These are phyloP conservation scores for Leishmania amazonensis DNA, from an alignment of 208 protist genomes.

Conservation along the genomic window DNA sequence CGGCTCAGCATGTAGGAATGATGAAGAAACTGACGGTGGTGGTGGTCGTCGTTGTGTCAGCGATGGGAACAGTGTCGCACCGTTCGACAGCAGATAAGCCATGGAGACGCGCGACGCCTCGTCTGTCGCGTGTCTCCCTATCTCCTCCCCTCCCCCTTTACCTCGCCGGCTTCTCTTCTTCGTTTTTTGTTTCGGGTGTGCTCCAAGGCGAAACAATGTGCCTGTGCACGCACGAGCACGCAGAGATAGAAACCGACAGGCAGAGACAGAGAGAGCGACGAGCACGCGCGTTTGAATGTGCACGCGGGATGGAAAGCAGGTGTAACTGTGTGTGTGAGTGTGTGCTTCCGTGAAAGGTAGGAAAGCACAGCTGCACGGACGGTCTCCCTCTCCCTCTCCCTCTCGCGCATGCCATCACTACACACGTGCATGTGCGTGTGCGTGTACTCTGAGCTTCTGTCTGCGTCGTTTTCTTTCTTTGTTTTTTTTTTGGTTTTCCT, in stretches of 20 bases:
- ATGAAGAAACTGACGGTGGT: not conserved
- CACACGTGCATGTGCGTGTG: not conserved
- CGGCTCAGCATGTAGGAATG: not conserved
- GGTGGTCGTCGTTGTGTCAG: not conserved
- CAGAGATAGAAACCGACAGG: not conserved
- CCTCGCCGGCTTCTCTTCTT: not conserved
- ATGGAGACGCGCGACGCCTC: not conserved
- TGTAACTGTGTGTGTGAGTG: not conserved
- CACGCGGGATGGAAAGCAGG: not conserved
- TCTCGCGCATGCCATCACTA: not conserved
- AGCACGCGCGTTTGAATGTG: not conserved
- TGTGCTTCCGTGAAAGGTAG: not conserved
- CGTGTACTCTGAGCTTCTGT: no score
- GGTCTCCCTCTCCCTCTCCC: not conserved
- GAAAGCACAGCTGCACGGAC: constrained; percentile 62
- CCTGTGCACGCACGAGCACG: not conserved
- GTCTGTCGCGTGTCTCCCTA: not conserved
- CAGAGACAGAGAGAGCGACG: not conserved
- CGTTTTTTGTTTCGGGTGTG: not conserved
- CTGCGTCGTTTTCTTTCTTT: not conserved
- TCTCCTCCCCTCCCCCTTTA: not conserved
- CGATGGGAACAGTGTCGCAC: not conserved
- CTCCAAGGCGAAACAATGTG: not conserved
- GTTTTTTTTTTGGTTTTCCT: not conserved
- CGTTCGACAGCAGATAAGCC: not conserved